Base-by-base conservation (phyloP, 2,329 filamentous ascomycete genomes). In the Nemania serpens region DNA sequence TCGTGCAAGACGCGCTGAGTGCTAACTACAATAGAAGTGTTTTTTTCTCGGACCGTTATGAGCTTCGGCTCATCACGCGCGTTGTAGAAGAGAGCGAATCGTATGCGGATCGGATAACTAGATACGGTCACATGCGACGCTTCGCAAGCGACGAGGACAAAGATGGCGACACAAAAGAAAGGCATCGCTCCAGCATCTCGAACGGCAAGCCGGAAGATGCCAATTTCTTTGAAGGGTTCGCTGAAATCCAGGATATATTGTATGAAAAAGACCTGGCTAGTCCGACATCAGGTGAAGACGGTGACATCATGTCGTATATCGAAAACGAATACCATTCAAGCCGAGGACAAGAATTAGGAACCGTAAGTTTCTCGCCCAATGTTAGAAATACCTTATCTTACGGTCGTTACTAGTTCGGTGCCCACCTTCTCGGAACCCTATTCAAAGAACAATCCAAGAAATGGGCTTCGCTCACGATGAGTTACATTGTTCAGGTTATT, bases 391-490 rank as follows among this genome's bases (percentile, higher is more conserved):
- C n/a, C n/a, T n/a, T 11, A 36, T 48, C 39, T 34, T n/a, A 22
- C 22, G 2, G 18, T 22, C 12, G 1, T 47, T 5, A 42, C 39
- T 45, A 74, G 72, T 68, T 69, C 34, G 57, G 62, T 17, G 48
- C 49, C 10, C 17, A 59, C 3, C 61, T 81, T 1, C 65, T 82
- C 1, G 69, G 73, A 5, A 74, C 72, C 1, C 68, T 78, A 7
- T 80, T 84, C 71, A 78, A 77, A 55, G 78, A 78, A 46, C 83
- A 86, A 64, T 79, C 81, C 0, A 63, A 62, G 11, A 81, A 80
- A 25, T 84, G 82, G 83, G 69, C 74, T 4, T 53, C 63, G 0
- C 69, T 86, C 0, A 78, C 80, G 0, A 49, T 77, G 2, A 73
- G 70, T 0, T 81, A 84, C 61, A 75, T 85, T 22, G 76, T 73